Conservation (phyloP, 495 filamentous ascomycete species). For the Sordaria brevicollis region DNA sequence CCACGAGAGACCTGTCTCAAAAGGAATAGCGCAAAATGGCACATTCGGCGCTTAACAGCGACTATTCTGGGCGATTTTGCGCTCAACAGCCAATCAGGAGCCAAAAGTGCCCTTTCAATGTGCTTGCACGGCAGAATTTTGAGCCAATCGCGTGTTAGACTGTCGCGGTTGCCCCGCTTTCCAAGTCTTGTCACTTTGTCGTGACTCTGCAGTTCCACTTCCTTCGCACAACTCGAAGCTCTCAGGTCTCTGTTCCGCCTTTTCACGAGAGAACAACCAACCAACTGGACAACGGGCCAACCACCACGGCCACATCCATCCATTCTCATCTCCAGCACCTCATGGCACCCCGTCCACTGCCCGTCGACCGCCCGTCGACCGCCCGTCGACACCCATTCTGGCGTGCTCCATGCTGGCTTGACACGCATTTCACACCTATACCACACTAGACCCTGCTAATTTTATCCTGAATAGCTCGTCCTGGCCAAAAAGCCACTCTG, state of each 20-base stretch:
- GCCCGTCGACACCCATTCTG: neutral
- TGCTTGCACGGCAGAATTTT: conserved; percentile 23
- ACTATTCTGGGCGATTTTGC: conserved; percentile 10
- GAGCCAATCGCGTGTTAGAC: conserved; percentile 15
- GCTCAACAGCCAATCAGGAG: conserved; percentile 14
- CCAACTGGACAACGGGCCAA: neutral
- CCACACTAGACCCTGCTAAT: neutral
- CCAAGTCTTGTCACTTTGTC: neutral
- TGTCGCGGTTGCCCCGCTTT: neutral
- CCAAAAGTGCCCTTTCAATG: conserved; percentile 4
- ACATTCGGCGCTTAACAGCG: conserved; percentile 21
- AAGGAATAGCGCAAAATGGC: neutral
- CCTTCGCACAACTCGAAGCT: neutral
- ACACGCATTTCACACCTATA: neutral
- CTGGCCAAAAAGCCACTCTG: neutral
- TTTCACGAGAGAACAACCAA: neutral
- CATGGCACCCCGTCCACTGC: neutral
- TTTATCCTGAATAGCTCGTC: neutral
- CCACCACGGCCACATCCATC: neutral
- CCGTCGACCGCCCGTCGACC: neutral
- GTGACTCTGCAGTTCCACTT: neutral
- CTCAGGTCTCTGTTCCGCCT: neutral
- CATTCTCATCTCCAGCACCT: neutral
- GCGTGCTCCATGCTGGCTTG: neutral
- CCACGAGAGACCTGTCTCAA: neutral